Evolutionary conservation across 2,329 filamentous ascomycete species (phyloP).

Genomic region (Fusarium camptoceras): DNA sequence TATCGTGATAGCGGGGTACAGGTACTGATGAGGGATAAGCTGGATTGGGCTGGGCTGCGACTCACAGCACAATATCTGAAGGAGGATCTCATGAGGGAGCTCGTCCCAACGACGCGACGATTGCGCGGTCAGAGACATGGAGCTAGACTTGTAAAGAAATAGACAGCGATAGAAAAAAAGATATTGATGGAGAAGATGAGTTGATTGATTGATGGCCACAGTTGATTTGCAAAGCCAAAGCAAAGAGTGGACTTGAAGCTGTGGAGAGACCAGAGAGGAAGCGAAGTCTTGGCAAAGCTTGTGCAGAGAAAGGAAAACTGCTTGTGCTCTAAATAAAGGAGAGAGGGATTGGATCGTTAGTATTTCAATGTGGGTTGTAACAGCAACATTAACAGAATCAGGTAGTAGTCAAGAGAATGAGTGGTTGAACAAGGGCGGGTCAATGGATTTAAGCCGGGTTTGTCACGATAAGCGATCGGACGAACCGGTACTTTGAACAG

Average conservation of each 20-base stretch:
- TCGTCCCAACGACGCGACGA: conserved; percentile 54
- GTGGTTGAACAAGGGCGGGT: conserved; percentile 1
- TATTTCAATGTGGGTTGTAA: conserved; percentile 1
- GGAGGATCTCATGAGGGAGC: conserved; percentile 73
- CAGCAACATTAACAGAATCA: conserved; percentile 5
- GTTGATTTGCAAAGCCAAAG: conserved; percentile 14
- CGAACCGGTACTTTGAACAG: conserved; percentile 22
- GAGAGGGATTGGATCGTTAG: not conserved
- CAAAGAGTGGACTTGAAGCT: conserved; percentile 10
- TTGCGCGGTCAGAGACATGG: conserved; percentile 46
- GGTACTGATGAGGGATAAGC: conserved; percentile 34
- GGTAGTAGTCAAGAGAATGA: not conserved
- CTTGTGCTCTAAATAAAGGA: not conserved
- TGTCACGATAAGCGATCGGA: conserved; percentile 33
- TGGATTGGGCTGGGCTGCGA: conserved; percentile 1
- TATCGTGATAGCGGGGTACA: conserved; percentile 33
- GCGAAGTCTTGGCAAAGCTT: conserved; percentile 34
- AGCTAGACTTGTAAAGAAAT: conserved; percentile 4
- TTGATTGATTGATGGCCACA: conserved; percentile 1
- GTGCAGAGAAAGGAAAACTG: not conserved
- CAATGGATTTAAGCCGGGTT: conserved; percentile 17
- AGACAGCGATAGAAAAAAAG: not conserved
- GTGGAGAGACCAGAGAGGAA: conserved; percentile 16
- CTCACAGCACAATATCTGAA: conserved; percentile 73
- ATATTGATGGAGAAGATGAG: conserved; percentile 7